phyloP scores from a whole-genome alignment of 108 stramenopile genomes.

The Cyclotella baltica region DNA sequence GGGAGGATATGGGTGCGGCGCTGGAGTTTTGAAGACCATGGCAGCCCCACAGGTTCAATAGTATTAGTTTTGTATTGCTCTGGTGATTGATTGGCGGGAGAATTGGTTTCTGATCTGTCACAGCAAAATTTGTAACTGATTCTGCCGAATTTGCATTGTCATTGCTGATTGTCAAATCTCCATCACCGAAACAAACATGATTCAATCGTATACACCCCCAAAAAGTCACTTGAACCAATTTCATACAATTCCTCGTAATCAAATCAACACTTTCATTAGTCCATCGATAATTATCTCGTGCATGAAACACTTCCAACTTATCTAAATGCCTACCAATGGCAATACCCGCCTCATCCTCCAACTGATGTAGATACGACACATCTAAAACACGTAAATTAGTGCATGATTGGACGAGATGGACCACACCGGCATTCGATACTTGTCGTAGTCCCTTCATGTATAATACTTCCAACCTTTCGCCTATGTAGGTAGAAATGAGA shows the following conservation, averaged over 20 bases:
- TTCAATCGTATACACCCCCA: constrained; percentile 70
- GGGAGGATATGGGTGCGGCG: constrained; percentile 36
- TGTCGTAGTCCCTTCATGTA: constrained; percentile 63
- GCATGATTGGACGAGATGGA: constrained; percentile 53
- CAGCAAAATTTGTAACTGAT: neutral
- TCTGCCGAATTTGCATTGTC: neutral
- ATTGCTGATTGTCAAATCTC: neutral
- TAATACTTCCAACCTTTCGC: constrained; percentile 57
- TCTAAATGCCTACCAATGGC: constrained; percentile 60
- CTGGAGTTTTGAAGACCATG: constrained; percentile 56
- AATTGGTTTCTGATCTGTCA: neutral
- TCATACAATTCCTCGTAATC: constrained; percentile 60
- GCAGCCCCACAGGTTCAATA: constrained; percentile 77
- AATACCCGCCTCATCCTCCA: constrained; percentile 59
- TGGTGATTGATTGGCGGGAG: neutral
- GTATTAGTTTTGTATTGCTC: constrained; percentile 39
- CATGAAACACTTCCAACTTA: constrained; percentile 62
- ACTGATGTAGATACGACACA: constrained; percentile 54
- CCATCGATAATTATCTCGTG: constrained; percentile 68
- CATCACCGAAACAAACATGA: constrained; percentile 22
- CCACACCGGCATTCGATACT: constrained; percentile 63
- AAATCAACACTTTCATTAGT: constrained; percentile 63
- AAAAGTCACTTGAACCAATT: constrained; percentile 63
- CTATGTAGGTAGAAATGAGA: constrained; percentile 50
- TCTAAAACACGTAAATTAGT: constrained; percentile 62